Evolutionary conservation across 2,329 filamentous ascomycete species (phyloP), one percentile per base, ranked within the genome.

Genomic region (Monilinia laxa): DNA sequence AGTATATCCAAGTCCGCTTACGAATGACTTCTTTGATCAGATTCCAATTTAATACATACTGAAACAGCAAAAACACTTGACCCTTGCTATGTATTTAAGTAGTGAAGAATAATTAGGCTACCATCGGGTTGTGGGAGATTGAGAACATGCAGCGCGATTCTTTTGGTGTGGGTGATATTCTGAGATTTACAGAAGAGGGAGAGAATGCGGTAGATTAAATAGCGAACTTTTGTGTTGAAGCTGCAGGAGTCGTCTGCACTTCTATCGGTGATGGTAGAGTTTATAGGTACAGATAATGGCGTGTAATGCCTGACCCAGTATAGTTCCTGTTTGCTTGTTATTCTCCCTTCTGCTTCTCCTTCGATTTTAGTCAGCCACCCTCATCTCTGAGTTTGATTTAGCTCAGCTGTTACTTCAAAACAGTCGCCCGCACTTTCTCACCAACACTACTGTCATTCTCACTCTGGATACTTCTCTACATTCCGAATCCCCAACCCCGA

Each of bases 1-100:
- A 73, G 73, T 11, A 75, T 73, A 9, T 35, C 5, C 31, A 35
- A 35, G 31, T 35, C 31, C 31, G 31, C 31, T 35, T 5, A 5
- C 4, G 7, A 35, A 6, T 35, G 31, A 35, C 5, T 35, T 35
- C 31, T 9, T 1, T 35, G 7, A 9, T 35, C 5, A 6, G 31
- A 35, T 5, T 35, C 31, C 31, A 9, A 35, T 35, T 35, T 6
- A 9, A 35, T 35, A 35, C 31, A 35, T 35, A 35, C 7, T 7
- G 5, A 9, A 35, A 35, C 31, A 35, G 31, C 31, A 5, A 35
- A 35, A 35, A 35, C 31, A 35, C 31, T 35, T 35, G 31, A 5
- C 31, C 31, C 31, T 35, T 35, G 4, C 31, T 5, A 35, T 35
- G 31, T 35, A 6, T 9, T 35, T 35, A 35, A 35, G 7, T 5